Evolutionary conservation across 805 yeast genomes (phyloP).

Genomic region (Yamadazyma sp.): DNA sequence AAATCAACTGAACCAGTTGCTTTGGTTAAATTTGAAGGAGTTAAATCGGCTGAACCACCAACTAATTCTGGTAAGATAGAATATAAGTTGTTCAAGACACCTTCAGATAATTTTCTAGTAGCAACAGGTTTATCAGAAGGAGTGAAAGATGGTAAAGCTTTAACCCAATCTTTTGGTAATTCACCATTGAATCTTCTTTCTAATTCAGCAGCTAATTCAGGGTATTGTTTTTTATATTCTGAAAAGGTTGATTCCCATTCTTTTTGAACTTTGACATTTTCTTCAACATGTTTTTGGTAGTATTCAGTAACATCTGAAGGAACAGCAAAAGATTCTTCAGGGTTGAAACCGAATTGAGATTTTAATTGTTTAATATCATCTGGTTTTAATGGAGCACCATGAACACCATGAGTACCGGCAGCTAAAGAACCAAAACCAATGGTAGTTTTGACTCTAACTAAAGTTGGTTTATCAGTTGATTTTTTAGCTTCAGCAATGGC

Average conservation of each 20-base stretch:
- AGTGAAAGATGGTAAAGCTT: slow-evolving; percentile 73
- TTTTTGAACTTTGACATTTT: slow-evolving; percentile 65
- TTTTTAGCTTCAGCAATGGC: slow-evolving; percentile 83
- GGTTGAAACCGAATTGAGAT: slow-evolving; percentile 82
- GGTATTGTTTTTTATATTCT: slow-evolving; percentile 65
- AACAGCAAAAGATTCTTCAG: slow-evolving; percentile 72
- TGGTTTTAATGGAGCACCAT: slow-evolving; percentile 93
- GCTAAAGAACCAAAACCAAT: slow-evolving; percentile 90
- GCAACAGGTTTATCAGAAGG: slow-evolving; percentile 82
- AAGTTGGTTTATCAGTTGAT: slow-evolving; percentile 76
- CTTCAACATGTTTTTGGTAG: slow-evolving; percentile 54
- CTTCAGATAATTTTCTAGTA: slow-evolving; percentile 90
- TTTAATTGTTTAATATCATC: slow-evolving; percentile 90
- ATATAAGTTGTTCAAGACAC: slow-evolving; percentile 60
- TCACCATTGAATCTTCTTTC: slow-evolving; percentile 72
- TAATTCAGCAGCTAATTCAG: slow-evolving; percentile 75
- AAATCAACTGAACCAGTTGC: slow-evolving; percentile 80
- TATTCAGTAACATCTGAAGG: slow-evolving; percentile 79
- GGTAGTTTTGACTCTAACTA: slow-evolving; percentile 84
- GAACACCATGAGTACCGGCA: slow-evolving; percentile 88
- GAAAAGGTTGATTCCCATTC: slow-evolving; percentile 71
- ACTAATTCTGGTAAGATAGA: slow-evolving; percentile 77
- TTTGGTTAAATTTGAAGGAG: slow-evolving; percentile 95
- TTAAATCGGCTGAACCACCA: slow-evolving; percentile 98
- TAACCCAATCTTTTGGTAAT: slow-evolving; percentile 82